Percentiles rank a stretch among this genome's conserved stretches.
Evolutionary conservation across 202 grass and related monocot genomes (phyloP).

Genomic region (Bolboschoenoplectus hybrid): DNA sequence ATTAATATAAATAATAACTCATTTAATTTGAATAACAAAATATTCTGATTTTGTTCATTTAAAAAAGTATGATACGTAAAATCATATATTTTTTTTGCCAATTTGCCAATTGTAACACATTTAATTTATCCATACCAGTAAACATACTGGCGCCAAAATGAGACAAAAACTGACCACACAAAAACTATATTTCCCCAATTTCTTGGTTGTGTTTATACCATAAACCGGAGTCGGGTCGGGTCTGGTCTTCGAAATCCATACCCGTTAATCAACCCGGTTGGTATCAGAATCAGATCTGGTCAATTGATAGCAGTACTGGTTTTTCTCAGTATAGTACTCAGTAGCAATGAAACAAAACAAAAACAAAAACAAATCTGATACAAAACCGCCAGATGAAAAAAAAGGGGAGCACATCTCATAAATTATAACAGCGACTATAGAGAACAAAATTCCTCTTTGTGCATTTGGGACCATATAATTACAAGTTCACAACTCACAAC

Average conservation of each 20-base stretch:
- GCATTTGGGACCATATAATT: constrained; percentile 16
- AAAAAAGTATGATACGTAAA: too few species aligned
- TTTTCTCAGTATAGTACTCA: not conserved
- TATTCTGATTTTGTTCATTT: too few species aligned
- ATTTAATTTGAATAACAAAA: too few species aligned
- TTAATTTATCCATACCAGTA: too few species aligned
- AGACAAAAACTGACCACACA: too few species aligned
- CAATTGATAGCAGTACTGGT: not conserved
- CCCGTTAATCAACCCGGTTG: not conserved
- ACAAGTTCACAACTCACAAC: not conserved
- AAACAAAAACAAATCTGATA: constrained; percentile 27
- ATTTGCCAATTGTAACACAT: too few species aligned
- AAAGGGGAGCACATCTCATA: not conserved
- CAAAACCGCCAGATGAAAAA: constrained; percentile 10
- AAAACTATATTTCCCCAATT: too few species aligned
- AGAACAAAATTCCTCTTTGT: constrained; percentile 24
- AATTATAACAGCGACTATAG: constrained; percentile 21
- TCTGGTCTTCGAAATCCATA: not conserved
- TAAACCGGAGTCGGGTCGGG: too few species aligned
- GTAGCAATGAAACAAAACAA: constrained; percentile 14
- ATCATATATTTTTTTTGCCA: too few species aligned
- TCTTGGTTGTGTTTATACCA: too few species aligned
- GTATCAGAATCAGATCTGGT: constrained; percentile 28
- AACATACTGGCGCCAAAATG: too few species aligned
- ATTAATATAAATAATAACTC: too few species aligned